Evolutionary conservation across 2,329 filamentous ascomycete species (phyloP), one percentile per base, ranked within the genome.

Genomic region (Cladophialophora psammophila): DNA sequence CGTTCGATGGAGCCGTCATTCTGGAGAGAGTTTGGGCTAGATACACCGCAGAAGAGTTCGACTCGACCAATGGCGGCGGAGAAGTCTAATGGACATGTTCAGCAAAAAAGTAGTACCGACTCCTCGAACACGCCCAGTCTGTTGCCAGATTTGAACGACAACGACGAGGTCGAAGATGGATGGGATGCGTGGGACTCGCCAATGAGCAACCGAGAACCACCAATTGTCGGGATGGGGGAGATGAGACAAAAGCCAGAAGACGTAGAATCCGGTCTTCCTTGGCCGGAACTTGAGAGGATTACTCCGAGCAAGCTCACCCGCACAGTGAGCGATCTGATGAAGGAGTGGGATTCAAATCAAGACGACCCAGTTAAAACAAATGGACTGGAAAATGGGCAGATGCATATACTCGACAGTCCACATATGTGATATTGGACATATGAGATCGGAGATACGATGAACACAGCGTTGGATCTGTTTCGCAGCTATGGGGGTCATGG

Each of bases 311-410:
- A 92, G 73, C 81, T 97, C 72, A 92, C 93, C 76, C 87, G 88
- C 42, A 94, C 92, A 0, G 92, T 94, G n/a, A 91, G 89, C 40
- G 91, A 90, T 69, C 84, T 97, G 65, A 93, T 97, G 88, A 91
- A 89, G 71, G 93, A 97, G 76, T 96, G 93, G 92, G 94, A 98
- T 48, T 61, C 62, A 54, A 60, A 36, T 59, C 61, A 58, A 18
- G 52, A 59, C 36, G 58, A 59, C 12, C 45, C 54, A 15, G 15
- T 5, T 15, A 42, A 32, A 20, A 48, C 31, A 31, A 26, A 38
- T 15, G 34, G 18, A 12, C 12, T 26, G 12, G n/a, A 20, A 13
- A 32, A 60, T 26, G 26, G 40, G 35, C 48, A 64, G 57, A 64
- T 20, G 42, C 45, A 58, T 54, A 57, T 65, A 54, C 63, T 68